Conservation (phyloP, 306 rosid species). For the Cucumis melo region DNA sequence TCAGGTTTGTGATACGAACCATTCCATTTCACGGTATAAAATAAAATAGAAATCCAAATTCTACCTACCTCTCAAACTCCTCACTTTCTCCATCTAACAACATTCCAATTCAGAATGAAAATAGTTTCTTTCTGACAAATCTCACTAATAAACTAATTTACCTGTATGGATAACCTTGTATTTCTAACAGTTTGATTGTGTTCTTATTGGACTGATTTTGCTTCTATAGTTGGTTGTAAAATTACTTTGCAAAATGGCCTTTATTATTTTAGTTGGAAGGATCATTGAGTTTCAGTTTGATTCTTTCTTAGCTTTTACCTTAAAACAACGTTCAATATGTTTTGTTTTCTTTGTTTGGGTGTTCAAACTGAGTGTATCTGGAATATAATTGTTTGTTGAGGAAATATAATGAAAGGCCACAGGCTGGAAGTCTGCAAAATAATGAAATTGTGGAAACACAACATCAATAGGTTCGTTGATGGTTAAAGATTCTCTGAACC, state of each 20-base stretch:
- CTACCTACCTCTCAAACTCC: neutral
- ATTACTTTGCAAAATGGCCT: neutral
- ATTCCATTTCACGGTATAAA: neutral
- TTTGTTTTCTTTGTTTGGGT: neutral
- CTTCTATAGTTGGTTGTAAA: neutral
- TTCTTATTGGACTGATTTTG: neutral
- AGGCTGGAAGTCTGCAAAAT: neutral
- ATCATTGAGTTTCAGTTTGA: neutral
- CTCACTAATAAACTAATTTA: neutral
- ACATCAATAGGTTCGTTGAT: neutral
- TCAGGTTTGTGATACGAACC: constrained; percentile 36
- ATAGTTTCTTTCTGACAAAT: neutral
- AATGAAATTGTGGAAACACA: neutral
- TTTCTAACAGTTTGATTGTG: neutral
- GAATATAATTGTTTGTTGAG: neutral
- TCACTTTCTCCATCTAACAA: neutral
- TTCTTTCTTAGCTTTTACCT: neutral
- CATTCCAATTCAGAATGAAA: neutral
- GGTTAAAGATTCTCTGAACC: neutral
- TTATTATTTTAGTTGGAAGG: neutral
- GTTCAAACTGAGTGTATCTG: neutral
- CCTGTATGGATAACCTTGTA: neutral
- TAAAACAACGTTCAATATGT: neutral
- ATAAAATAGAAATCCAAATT: neutral
- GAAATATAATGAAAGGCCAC: neutral